Evolutionary conservation across 83 land plant species (phyloP).

Genomic region (Picea abies): DNA sequence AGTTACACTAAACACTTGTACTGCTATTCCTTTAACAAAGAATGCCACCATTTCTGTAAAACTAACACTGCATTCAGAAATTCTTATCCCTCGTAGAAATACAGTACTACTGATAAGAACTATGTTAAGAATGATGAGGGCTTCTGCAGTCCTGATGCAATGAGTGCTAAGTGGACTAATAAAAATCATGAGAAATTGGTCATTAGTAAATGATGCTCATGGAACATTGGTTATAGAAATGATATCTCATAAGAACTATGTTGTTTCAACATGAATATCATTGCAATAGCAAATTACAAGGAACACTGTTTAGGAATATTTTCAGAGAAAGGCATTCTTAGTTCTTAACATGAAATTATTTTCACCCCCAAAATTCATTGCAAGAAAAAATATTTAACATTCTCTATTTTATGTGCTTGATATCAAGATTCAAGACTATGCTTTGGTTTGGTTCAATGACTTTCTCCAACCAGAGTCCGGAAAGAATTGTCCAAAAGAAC

Average conservation of each 20-base stretch:
- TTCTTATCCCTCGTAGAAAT: not conserved
- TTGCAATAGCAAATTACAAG: not conserved
- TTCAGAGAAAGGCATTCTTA: not conserved
- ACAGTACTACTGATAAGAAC: not conserved
- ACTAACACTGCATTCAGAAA: not conserved
- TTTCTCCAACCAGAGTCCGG: not conserved
- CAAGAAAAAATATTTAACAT: not conserved
- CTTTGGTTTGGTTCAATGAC: not conserved
- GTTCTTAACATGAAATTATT: not conserved
- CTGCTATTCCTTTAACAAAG: not conserved
- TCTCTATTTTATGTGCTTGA: not conserved
- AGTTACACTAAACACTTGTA: not conserved
- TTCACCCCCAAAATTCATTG: not conserved
- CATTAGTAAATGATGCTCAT: too few relatives aligned
- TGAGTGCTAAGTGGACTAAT: too few relatives aligned
- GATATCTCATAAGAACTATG: too few relatives aligned
- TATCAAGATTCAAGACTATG: not conserved
- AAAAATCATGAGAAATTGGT: too few relatives aligned
- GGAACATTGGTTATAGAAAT: too few relatives aligned
- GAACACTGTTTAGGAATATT: not conserved
- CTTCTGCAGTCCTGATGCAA: too few relatives aligned
- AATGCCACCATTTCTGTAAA: not conserved
- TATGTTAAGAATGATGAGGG: too few relatives aligned
- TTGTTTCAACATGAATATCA: too few relatives aligned
- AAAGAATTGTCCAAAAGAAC: not conserved